A percentile compares a stretch with the other conserved stretches of the same genome.
phyloP scores from a whole-genome alignment of 768 basidiomycete genomes.

The Lepiota brunneoincarnata region DNA sequence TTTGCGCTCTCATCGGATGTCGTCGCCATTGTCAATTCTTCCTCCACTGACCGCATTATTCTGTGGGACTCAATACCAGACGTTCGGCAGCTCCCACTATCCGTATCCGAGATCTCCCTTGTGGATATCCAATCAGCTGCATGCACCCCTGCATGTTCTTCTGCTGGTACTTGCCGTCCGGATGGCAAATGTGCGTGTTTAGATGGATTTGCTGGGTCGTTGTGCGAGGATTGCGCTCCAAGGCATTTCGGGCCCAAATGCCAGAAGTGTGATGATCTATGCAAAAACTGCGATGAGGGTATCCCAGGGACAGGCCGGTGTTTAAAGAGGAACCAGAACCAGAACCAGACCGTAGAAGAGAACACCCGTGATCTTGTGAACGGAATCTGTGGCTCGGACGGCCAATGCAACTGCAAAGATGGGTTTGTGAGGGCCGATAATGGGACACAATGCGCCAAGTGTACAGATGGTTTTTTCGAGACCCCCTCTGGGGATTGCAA shows the following conservation, averaged over 20 bases:
- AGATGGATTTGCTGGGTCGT: slow-evolving; percentile 66
- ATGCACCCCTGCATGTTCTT: slow-evolving; percentile 71
- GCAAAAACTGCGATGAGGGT: slow-evolving; percentile 72
- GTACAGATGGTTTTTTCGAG: slow-evolving; percentile 73
- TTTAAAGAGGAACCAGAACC: slow-evolving; percentile 47
- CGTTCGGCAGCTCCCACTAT: slow-evolving; percentile 57
- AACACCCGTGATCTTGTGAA: slow-evolving; percentile 70
- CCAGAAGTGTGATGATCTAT: slow-evolving; percentile 61
- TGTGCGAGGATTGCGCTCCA: slow-evolving; percentile 70
- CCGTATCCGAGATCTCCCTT: slow-evolving; percentile 41
- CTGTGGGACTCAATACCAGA: slow-evolving; percentile 83
- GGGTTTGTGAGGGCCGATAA: slow-evolving; percentile 72
- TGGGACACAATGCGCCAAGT: slow-evolving; percentile 75
- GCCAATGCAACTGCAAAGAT: slow-evolving; percentile 69
- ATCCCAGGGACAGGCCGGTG: slow-evolving; percentile 73
- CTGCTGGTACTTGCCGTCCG: slow-evolving; percentile 55
- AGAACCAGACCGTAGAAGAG: background rate
- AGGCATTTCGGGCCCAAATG: slow-evolving; percentile 74
- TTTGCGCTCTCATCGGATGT: slow-evolving; percentile 63
- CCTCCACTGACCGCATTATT: slow-evolving; percentile 62
- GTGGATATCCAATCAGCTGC: slow-evolving; percentile 70
- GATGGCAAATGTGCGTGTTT: slow-evolving; percentile 69
- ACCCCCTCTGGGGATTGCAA: slow-evolving; percentile 70
- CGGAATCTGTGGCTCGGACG: slow-evolving; percentile 66
- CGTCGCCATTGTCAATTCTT: slow-evolving; percentile 63